Conservation (phyloP, 306 rosid species). For the Chamaecrista fasciculata region DNA sequence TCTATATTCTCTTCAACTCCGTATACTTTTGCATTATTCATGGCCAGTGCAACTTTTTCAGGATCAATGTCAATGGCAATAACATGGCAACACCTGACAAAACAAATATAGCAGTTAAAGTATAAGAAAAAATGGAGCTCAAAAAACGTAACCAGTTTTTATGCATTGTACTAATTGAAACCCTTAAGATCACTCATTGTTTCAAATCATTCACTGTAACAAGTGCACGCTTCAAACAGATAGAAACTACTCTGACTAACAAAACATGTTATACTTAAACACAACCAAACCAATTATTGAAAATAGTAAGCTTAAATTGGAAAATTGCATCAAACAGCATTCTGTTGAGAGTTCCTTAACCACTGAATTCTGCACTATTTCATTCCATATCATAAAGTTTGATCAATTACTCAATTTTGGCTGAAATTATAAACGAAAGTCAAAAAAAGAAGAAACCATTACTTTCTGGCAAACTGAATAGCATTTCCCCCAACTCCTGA, state of each 20-base stretch:
- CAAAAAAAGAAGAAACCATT: neutral
- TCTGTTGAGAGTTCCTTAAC: neutral
- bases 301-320: neutral
- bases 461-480: slow-evolving; percentile 40
- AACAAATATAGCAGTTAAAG: neutral
- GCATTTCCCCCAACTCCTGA: slow-evolving; percentile 41
- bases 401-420: neutral
- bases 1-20: slow-evolving; percentile 37
- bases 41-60: slow-evolving; percentile 28
- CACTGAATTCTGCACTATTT: neutral
- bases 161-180: neutral
- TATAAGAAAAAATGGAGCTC: neutral
- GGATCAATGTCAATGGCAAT: slow-evolving; percentile 44
- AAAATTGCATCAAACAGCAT: neutral
- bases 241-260: neutral
- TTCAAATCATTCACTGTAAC: neutral
- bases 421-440: neutral
- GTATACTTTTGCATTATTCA: slow-evolving; percentile 38
- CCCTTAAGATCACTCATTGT: too few species aligned
- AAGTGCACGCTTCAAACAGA: neutral
- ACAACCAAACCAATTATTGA: neutral
- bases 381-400: neutral
- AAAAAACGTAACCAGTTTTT: neutral
- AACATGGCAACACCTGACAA: slow-evolving; percentile 33
- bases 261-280: neutral